These are phyloP conservation scores for Fusarium concolor DNA, from an alignment of 2,329 filamentous ascomycete genomes.

Conservation along the genomic window DNA sequence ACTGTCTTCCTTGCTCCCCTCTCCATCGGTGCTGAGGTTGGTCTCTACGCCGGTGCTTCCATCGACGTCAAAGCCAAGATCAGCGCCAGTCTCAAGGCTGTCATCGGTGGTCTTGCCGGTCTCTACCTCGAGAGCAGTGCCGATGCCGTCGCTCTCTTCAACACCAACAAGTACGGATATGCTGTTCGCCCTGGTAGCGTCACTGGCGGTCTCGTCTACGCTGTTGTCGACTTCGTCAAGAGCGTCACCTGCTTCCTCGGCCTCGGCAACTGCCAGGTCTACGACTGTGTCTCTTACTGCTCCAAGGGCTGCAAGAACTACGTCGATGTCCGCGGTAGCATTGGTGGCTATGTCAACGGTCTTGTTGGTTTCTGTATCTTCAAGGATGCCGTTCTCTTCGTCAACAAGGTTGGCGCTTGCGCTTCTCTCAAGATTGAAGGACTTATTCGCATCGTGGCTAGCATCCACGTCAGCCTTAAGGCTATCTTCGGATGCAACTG, in stretches of 20 bases:
- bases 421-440: slow-evolving; percentile 46
- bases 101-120: slow-evolving; percentile 48
- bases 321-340: slow-evolving; percentile 49
- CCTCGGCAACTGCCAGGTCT: slow-evolving; percentile 48
- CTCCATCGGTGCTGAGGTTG: slow-evolving; percentile 45
- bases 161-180: slow-evolving; percentile 51
- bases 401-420: slow-evolving; percentile 44
- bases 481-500: slow-evolving; percentile 51
- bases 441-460: slow-evolving; percentile 51
- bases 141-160: slow-evolving; percentile 53
- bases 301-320: slow-evolving; percentile 55
- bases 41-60: slow-evolving; percentile 40
- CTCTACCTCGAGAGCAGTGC: slow-evolving; percentile 49
- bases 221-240: slow-evolving; percentile 43
- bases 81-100: slow-evolving; percentile 49
- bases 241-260: slow-evolving; percentile 48
- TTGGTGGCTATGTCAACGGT: slow-evolving; percentile 47
- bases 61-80: slow-evolving; percentile 44
- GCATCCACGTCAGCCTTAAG: slow-evolving; percentile 47
- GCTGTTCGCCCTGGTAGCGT: slow-evolving; percentile 44
- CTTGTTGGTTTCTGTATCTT: slow-evolving; percentile 51
- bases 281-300: slow-evolving; percentile 55
- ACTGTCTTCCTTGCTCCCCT: slow-evolving; percentile 51
- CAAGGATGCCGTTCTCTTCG: slow-evolving; percentile 47
- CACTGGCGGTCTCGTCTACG: slow-evolving; percentile 42